phyloP scores from a whole-genome alignment of 306 rosid species.

The Glycine tomentella region DNA sequence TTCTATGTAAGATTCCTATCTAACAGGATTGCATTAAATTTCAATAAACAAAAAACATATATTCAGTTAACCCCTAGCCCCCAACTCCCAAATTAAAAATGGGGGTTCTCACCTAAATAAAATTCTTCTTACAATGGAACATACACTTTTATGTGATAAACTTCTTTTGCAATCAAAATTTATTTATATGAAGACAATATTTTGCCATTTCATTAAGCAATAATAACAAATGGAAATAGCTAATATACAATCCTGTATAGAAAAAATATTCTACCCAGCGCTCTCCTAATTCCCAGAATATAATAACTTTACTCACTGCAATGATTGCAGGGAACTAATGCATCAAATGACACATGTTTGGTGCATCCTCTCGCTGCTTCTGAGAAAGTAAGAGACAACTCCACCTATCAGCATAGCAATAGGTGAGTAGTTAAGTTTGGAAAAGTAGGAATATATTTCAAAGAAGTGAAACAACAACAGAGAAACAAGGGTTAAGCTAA shows the following conservation, averaged over 20 bases:
- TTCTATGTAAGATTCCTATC: background rate
- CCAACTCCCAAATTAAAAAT: too few relatives aligned
- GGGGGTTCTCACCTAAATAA: too few relatives aligned
- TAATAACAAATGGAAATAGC: conserved; percentile 11
- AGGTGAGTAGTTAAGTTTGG: conserved; percentile 39
- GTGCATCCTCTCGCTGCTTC: conserved; percentile 94
- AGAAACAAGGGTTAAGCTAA: conserved; percentile 43
- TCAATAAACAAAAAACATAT: background rate
- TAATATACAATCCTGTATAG: conserved; percentile 1
- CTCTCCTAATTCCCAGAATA: conserved; percentile 36
- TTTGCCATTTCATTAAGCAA: conserved; percentile 34
- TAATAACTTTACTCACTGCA: conserved; percentile 72
- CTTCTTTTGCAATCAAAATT: background rate
- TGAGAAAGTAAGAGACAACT: conserved; percentile 71
- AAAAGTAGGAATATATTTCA: conserved; percentile 37
- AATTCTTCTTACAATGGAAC: too few relatives aligned
- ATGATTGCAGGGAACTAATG: conserved; percentile 78
- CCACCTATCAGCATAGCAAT: conserved; percentile 64
- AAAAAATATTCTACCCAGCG: background rate
- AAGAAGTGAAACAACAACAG: background rate
- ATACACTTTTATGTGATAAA: background rate
- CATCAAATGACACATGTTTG: conserved; percentile 71
- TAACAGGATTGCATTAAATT: conserved; percentile 10
- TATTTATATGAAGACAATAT: conserved; percentile 23
- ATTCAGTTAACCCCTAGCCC: background rate